Evolutionary conservation across 352 stramenopile species (phyloP).

Genomic region (Globisporangium spinosum): DNA sequence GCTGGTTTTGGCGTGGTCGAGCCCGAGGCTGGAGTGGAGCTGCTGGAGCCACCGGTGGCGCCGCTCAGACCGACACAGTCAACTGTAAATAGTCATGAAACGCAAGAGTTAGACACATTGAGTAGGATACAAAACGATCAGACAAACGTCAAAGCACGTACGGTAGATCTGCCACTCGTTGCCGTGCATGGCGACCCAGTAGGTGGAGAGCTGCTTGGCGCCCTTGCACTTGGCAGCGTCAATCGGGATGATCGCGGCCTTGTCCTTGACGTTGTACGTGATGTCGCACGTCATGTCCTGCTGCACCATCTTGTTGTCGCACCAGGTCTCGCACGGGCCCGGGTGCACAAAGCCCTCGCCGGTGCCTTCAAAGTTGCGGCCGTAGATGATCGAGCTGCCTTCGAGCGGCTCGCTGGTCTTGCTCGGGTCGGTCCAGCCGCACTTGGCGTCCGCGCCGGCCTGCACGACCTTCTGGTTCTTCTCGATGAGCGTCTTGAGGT

Average conservation of each 20-base stretch:
- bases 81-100: constrained; percentile 2
- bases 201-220: constrained; percentile 41
- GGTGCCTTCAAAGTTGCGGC: constrained; percentile 28
- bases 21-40: neutral
- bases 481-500: constrained; percentile 31
- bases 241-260: constrained; percentile 28
- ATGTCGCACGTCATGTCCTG: constrained; percentile 26
- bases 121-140: neutral
- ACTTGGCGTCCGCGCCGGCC: constrained; percentile 24
- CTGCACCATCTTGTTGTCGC: constrained; percentile 36
- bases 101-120: neutral
- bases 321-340: constrained; percentile 43
- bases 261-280: constrained; percentile 22
- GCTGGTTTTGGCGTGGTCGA: constrained; percentile 5
- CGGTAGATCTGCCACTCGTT: constrained; percentile 55
- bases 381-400: constrained; percentile 39
- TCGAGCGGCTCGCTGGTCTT: constrained; percentile 29
- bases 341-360: constrained; percentile 31
- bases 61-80: constrained; percentile 23
- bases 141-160: constrained; percentile 3
- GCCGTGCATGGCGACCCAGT: constrained; percentile 54
- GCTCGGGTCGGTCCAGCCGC: constrained; percentile 39
- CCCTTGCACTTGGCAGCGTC: constrained; percentile 31
- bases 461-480: constrained; percentile 33
- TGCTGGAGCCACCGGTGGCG: neutral